Conservation (phyloP, 225 moss, liverwort and hornwort species). For the Bryum argenteum region DNA sequence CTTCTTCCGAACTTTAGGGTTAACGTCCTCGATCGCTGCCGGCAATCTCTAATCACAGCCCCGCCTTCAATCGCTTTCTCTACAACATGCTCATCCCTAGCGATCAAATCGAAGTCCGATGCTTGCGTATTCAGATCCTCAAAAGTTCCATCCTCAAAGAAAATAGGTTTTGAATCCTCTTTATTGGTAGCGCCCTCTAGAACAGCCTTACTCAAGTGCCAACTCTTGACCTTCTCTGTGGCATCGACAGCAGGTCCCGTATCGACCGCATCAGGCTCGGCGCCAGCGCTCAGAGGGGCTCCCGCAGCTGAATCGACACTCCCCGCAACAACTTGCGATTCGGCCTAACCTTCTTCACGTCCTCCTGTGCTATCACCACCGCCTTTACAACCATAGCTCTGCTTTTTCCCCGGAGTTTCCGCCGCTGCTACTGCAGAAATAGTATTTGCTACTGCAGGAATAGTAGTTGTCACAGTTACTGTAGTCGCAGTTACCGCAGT, state of each 20-base stretch:
- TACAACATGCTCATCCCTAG: slow-evolving; percentile 6
- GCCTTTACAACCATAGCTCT: no score
- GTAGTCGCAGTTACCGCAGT: no score
- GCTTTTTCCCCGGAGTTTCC: no score
- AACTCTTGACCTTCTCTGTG: slow-evolving; percentile 42
- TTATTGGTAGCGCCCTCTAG: slow-evolving; percentile 12
- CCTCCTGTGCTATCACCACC: no score
- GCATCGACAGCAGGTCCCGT: slow-evolving; percentile 19
- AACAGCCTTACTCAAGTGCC: slow-evolving; percentile 39
- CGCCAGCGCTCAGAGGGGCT: not conserved
- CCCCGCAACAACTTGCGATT: slow-evolving; percentile 35
- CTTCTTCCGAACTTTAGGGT: slow-evolving; percentile 12
- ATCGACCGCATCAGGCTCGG: slow-evolving; percentile 11
- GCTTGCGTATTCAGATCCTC: not conserved
- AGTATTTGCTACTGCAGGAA: no score
- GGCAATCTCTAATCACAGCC: not conserved
- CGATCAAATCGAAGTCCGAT: slow-evolving; percentile 14
- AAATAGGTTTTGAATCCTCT: slow-evolving; percentile 30
- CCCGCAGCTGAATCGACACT: slow-evolving; percentile 35
- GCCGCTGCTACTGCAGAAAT: no score
- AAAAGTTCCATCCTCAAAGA: slow-evolving; percentile 16
- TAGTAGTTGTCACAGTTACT: no score
- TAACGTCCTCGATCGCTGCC: slow-evolving; percentile 8
- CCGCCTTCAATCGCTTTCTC: slow-evolving; percentile 12
- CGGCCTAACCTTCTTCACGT: no score